phyloP scores from a whole-genome alignment of 1,139 yeast species.

The Citeromyces hawaiiensis region DNA sequence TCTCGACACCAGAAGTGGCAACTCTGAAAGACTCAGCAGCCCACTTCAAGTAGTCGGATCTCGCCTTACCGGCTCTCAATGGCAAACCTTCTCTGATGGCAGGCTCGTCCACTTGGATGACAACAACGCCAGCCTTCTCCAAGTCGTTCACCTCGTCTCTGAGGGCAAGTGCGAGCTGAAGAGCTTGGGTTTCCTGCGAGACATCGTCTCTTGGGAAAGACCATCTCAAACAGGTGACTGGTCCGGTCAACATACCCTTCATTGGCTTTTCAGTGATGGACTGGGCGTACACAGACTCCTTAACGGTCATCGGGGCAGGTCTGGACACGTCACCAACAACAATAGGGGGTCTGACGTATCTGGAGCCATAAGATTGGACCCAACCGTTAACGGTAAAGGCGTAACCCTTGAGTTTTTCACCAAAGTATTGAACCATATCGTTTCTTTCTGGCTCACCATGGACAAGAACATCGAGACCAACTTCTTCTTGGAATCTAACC shows the following conservation, averaged over 20 bases:
- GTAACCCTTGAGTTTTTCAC: slow-evolving; percentile 96
- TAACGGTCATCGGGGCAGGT: slow-evolving; percentile 97
- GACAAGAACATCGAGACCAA: slow-evolving; percentile 93
- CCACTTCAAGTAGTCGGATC: slow-evolving; percentile 94
- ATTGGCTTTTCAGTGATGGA: slow-evolving; percentile 89
- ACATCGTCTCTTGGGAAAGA: slow-evolving; percentile 99
- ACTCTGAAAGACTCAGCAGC: slow-evolving; percentile 99
- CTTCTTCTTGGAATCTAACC: slow-evolving; percentile 97
- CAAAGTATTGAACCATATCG: slow-evolving; percentile 99
- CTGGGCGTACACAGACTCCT: slow-evolving; percentile 98
- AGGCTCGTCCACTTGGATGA: slow-evolving; percentile 99
- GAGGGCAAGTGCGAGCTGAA: slow-evolving; percentile 94
- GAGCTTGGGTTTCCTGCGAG: slow-evolving; percentile 86
- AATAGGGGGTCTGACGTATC: slow-evolving; percentile 99
- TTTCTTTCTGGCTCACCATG: slow-evolving; percentile 99
- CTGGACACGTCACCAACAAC: slow-evolving; percentile 98
- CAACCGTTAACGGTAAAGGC: slow-evolving; percentile 98
- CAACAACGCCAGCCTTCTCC: slow-evolving; percentile 96
- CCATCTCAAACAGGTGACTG: slow-evolving; percentile 99
- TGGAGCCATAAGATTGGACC: slow-evolving; percentile 99
- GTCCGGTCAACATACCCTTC: slow-evolving; percentile 99
- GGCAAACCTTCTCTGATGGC: slow-evolving; percentile 99
- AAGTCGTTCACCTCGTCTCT: slow-evolving; percentile 98
- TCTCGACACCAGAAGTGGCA: slow-evolving; percentile 95
- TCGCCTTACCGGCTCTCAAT: slow-evolving; percentile 94